Percentiles rank a stretch among this genome's conserved stretches.
Evolutionary conservation across 805 yeast genomes (phyloP).

Genomic region (Hanseniaspora opuntiae): DNA sequence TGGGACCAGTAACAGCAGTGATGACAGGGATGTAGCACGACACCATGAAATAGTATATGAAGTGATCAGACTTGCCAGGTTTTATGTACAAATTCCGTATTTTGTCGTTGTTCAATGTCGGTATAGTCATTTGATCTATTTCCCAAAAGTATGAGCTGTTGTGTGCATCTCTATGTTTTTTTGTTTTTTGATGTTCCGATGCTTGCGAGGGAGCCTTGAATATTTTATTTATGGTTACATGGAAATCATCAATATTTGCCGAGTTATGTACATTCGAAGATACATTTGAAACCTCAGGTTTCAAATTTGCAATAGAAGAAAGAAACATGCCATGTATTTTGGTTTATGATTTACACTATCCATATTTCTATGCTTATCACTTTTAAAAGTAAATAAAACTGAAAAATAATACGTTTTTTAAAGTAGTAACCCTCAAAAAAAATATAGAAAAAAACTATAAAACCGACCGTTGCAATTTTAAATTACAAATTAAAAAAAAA

Average conservation of each 20-base stretch:
- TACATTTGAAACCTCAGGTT: background rate
- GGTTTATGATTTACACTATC: background rate
- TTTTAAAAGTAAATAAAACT: background rate
- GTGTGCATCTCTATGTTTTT: background rate
- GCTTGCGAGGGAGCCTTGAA: background rate
- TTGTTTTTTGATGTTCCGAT: background rate
- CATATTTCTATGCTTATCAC: background rate
- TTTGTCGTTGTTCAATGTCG: conserved; percentile 1
- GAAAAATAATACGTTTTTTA: background rate
- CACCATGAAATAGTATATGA: conserved; percentile 43
- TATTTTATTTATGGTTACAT: background rate
- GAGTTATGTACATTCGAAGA: background rate
- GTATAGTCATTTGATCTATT: conserved; percentile 7
- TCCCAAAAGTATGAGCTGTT: conserved; percentile 1
- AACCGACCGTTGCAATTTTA: no score
- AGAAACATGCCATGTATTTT: background rate
- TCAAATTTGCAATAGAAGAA: background rate
- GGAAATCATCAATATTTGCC: background rate
- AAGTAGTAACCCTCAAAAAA: background rate
- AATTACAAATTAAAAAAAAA: background rate
- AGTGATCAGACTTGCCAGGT: conserved; percentile 6
- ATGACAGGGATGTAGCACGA: conserved; percentile 62
- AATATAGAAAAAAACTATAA: background rate
- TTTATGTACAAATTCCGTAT: conserved; percentile 3
- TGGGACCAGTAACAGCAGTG: conserved; percentile 67